Evolutionary conservation across 2,329 filamentous ascomycete species (phyloP).

Genomic region (Sclerotinia glacialis): DNA sequence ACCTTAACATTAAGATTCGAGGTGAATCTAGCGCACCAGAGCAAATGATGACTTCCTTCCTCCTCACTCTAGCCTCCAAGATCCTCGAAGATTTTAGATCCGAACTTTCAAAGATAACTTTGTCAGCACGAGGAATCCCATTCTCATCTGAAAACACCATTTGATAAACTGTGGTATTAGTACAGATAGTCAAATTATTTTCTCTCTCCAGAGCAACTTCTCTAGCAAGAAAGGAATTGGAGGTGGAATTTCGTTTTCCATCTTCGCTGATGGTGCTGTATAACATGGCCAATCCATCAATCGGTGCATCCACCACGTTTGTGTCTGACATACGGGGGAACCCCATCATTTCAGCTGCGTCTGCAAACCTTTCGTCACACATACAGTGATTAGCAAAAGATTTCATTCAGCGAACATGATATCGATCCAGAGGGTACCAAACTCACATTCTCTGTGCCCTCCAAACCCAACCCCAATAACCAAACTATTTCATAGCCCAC

Average conservation of each 20-base stretch:
- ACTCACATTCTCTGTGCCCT: slow-evolving; percentile 9
- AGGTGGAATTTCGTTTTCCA: slow-evolving; percentile 19
- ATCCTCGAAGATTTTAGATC: background rate
- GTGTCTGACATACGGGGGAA: slow-evolving; percentile 16
- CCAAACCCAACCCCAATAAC: background rate
- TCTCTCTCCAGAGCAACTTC: slow-evolving; percentile 21
- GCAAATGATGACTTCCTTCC: slow-evolving; percentile 22
- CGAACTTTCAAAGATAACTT: slow-evolving; percentile 8
- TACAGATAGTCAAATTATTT: slow-evolving; percentile 19
- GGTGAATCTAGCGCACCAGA: slow-evolving; percentile 20
- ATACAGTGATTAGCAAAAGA: background rate
- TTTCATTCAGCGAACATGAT: background rate
- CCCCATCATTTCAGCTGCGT: slow-evolving; percentile 11
- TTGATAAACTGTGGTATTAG: slow-evolving; percentile 13
- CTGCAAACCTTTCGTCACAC: background rate
- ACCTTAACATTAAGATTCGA: slow-evolving; percentile 24
- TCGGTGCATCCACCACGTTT: slow-evolving; percentile 13
- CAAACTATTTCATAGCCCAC: background rate
- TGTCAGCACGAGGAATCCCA: background rate
- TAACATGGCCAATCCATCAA: slow-evolving; percentile 20
- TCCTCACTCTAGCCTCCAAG: slow-evolving; percentile 13
- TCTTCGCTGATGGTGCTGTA: slow-evolving; percentile 17
- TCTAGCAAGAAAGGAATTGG: slow-evolving; percentile 22
- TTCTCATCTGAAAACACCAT: slow-evolving; percentile 16
- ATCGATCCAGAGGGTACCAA: background rate